Evolutionary conservation across 164 flowering plant genomes (phyloP).

Genomic region (Sedum album): DNA sequence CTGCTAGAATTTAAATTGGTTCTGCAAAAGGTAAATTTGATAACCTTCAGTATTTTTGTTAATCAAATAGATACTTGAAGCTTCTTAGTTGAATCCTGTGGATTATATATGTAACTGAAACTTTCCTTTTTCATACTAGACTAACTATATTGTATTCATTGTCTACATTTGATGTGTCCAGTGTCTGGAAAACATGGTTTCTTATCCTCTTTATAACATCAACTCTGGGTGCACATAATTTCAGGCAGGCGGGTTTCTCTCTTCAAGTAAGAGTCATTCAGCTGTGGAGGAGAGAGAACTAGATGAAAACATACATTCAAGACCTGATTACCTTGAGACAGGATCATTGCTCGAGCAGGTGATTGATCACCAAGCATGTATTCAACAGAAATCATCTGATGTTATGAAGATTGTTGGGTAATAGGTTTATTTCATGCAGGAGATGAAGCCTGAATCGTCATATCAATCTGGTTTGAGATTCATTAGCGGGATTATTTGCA

Average conservation of each 20-base stretch:
- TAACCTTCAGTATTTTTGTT: not conserved
- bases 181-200: conserved; percentile 15
- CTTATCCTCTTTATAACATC: not conserved
- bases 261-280: conserved; percentile 6
- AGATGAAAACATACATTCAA: conserved; percentile 3
- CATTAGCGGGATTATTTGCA: conserved; percentile 69
- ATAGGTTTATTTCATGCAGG: conserved; percentile 25
- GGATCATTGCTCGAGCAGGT: conserved; percentile 9
- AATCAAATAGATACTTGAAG: not conserved
- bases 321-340: not conserved
- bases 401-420: not conserved
- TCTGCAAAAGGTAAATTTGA: conserved; percentile 53
- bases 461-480: conserved; percentile 74
- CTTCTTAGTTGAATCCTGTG: not conserved
- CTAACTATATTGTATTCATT: conserved; percentile 64
- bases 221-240: not conserved
- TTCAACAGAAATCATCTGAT: not conserved
- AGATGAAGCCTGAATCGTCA: conserved; percentile 48
- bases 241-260: conserved; percentile 11
- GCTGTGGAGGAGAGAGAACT: conserved; percentile 6
- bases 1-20: conserved; percentile 78
- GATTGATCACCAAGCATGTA: not conserved
- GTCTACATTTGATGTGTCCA: conserved; percentile 34
- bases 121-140: conserved; percentile 25
- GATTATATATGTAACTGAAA: not conserved